Evolutionary conservation across 1,284 basidiomycete species (phyloP).

Genomic region (Malassezia japonica): DNA sequence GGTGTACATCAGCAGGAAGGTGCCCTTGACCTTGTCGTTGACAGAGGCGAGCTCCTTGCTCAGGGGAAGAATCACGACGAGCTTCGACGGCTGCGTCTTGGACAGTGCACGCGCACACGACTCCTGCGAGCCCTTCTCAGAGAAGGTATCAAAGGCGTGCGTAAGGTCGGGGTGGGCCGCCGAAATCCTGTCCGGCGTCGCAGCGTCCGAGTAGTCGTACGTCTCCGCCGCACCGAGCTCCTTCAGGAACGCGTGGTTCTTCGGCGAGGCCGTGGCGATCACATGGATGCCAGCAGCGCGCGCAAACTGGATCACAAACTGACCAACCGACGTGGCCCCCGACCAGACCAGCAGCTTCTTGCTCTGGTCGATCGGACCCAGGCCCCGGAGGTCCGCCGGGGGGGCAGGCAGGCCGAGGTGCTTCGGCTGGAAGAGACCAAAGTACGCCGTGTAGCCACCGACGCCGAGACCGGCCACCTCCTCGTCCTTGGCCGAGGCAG

Average conservation of each 20-base stretch:
- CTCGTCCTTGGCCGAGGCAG: slow-evolving; percentile 22
- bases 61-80: slow-evolving; percentile 34
- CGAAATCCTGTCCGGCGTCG: slow-evolving; percentile 31
- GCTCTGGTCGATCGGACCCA: slow-evolving; percentile 19
- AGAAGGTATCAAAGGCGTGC: slow-evolving; percentile 39
- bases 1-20: slow-evolving; percentile 35
- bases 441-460: slow-evolving; percentile 32
- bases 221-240: slow-evolving; percentile 34
- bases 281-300: slow-evolving; percentile 52
- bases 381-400: slow-evolving; percentile 18
- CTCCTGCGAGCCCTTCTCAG: slow-evolving; percentile 36
- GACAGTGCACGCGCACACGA: slow-evolving; percentile 29
- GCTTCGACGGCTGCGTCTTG: slow-evolving; percentile 20
- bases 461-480: slow-evolving; percentile 31
- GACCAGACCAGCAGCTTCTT: slow-evolving; percentile 52
- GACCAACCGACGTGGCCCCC: slow-evolving; percentile 55
- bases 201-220: slow-evolving; percentile 53
- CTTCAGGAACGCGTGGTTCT: slow-evolving; percentile 36
- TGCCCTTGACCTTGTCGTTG: slow-evolving; percentile 31
- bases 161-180: slow-evolving; percentile 33
- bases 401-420: slow-evolving; percentile 21
- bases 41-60: slow-evolving; percentile 28
- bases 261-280: slow-evolving; percentile 50
- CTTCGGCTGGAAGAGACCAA: slow-evolving; percentile 16
- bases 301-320: slow-evolving; percentile 50